A percentile compares a stretch with the other conserved stretches of the same genome.
Evolutionary conservation across 352 stramenopile species (phyloP).

Genomic region (Phytophthora crassamura): DNA sequence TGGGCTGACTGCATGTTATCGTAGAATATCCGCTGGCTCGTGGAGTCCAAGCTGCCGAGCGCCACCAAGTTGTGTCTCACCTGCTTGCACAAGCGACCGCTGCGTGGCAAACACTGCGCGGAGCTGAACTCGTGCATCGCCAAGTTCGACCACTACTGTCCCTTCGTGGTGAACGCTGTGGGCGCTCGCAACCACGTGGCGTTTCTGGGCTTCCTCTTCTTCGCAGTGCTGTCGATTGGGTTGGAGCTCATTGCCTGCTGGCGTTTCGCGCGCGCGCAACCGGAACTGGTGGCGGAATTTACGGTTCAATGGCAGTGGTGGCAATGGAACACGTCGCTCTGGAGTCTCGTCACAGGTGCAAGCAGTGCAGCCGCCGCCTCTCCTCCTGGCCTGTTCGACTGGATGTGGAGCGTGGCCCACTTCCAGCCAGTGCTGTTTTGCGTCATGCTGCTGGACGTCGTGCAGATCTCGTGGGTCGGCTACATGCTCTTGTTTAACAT

Average conservation of each 20-base stretch:
- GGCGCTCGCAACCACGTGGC: slow-evolving; percentile 94
- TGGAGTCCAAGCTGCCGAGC: slow-evolving; percentile 77
- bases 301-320: slow-evolving; percentile 42
- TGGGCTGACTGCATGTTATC: not conserved
- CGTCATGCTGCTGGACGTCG: slow-evolving; percentile 51
- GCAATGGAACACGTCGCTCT: slow-evolving; percentile 36
- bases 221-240: slow-evolving; percentile 61
- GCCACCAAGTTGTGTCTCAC: slow-evolving; percentile 83
- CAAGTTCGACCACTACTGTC: slow-evolving; percentile 88
- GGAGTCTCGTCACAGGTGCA: slow-evolving; percentile 10
- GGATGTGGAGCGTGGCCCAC: slow-evolving; percentile 62
- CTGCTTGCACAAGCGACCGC: slow-evolving; percentile 75
- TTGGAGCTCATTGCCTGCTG: slow-evolving; percentile 57
- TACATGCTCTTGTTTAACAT: slow-evolving; percentile 77
- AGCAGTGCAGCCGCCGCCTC: not conserved
- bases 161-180: slow-evolving; percentile 94
- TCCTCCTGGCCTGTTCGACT: slow-evolving; percentile 34
- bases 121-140: slow-evolving; percentile 83
- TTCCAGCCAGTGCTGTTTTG: slow-evolving; percentile 68
- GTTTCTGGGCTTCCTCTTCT: slow-evolving; percentile 94
- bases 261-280: slow-evolving; percentile 46
- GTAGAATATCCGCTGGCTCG: slow-evolving; percentile 72
- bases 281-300: slow-evolving; percentile 37
- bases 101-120: slow-evolving; percentile 82
- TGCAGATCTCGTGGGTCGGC: slow-evolving; percentile 78